A percentile compares a stretch with the other conserved stretches of the same genome.
Evolutionary conservation across 2,329 filamentous ascomycete genomes (phyloP).

Genomic region (Fusarium algeriense): DNA sequence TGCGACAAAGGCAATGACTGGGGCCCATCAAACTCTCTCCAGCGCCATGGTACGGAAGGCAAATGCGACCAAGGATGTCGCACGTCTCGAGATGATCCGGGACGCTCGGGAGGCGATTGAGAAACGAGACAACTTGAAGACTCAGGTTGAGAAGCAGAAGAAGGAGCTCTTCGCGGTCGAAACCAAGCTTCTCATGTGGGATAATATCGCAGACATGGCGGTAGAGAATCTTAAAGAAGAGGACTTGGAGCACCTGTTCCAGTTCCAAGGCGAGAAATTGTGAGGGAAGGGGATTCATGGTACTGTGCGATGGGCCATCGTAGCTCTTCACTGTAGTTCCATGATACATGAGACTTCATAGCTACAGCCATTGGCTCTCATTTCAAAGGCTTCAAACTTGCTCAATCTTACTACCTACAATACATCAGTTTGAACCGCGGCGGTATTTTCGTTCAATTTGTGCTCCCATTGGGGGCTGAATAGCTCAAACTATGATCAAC

Average conservation of each 20-base stretch:
- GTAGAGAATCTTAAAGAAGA: not conserved
- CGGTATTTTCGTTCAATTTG: too few species aligned
- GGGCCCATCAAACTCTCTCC: fast-evolving
- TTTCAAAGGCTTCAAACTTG: not conserved
- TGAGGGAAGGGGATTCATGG: fast-evolving
- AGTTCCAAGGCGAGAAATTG: not conserved
- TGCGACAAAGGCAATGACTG: not conserved
- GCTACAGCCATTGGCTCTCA: not conserved
- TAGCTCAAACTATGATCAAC: too few species aligned
- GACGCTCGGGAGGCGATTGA: fast-evolving
- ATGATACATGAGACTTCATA: not conserved
- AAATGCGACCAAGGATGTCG: fast-evolving
- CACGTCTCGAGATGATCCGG: fast-evolving
- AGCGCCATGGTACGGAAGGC: fast-evolving
- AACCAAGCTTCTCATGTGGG: not conserved
- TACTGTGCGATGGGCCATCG: fast-evolving
- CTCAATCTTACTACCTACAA: not conserved
- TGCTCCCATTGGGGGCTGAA: too few species aligned
- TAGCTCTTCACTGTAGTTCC: too few species aligned
- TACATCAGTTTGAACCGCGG: too few species aligned
- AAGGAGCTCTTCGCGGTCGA: not conserved
- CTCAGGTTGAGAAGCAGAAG: fast-evolving
- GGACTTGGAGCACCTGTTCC: not conserved
- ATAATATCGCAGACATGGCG: not conserved
- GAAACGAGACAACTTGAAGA: fast-evolving